A percentile compares a stretch with the other conserved stretches of the same genome.
Conservation (phyloP, 257 asterid species). For the Orobanche coerulescens region DNA sequence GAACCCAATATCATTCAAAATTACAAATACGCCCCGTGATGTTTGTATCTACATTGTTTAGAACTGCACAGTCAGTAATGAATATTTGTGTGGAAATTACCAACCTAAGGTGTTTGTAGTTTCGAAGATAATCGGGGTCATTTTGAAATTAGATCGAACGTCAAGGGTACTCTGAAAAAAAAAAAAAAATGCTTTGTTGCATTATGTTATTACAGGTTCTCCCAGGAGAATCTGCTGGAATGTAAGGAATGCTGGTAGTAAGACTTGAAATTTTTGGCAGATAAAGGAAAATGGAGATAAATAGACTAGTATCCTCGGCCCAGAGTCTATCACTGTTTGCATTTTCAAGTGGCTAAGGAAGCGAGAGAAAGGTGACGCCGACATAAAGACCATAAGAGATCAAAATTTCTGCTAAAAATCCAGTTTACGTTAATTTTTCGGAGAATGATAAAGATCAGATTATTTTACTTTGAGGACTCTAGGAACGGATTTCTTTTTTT, state of each 20-base stretch:
- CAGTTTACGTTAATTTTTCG: not conserved
- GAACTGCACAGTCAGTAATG: too few relatives aligned
- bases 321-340: not conserved
- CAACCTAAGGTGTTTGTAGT: too few relatives aligned
- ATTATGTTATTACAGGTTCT: conserved; percentile 18
- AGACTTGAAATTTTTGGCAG: not conserved
- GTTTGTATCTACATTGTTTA: too few relatives aligned
- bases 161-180: not conserved
- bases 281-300: not conserved
- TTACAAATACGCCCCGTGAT: not conserved
- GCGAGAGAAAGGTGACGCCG: not conserved
- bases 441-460: not conserved
- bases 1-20: not conserved
- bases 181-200: not conserved
- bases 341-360: not conserved
- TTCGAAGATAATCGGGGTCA: too few relatives aligned
- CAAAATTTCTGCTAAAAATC: not conserved
- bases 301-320: not conserved
- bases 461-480: too few relatives aligned
- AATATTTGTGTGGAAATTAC: too few relatives aligned
- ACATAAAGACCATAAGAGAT: not conserved
- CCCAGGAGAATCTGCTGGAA: conserved; percentile 14
- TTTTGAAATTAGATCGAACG: not conserved
- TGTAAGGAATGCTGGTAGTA: not conserved
- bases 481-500: too few relatives aligned